Base-by-base conservation (phyloP, 495 filamentous ascomycete genomes). In the Parathielavia appendiculata region DNA sequence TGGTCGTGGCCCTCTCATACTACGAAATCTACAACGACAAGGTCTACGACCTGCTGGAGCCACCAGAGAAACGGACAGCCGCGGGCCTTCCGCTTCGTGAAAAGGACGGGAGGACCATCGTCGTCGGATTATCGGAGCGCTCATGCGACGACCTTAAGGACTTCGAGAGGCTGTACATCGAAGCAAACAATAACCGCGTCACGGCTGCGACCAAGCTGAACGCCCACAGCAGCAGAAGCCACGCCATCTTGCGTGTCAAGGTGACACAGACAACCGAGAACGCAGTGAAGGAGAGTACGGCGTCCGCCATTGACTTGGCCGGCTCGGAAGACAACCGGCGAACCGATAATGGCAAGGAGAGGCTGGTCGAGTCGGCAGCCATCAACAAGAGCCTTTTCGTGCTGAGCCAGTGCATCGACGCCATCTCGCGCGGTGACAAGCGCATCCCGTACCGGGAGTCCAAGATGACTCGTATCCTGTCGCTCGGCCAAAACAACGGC, bases 21-120 rank as follows among this genome's bases (percentile, higher is more conserved):
- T 98, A 96, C 74, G 93, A 98, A 66, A 97, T 98, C 53, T 98
- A 98, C 74, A 97, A 97, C 69, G 89, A 93, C 71, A 91, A 90
- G 70, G 92, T 98, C 7, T 96, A 85, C 65, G 93, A 98, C 69
- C 74, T 98, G 30, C 92, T 98, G 58, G 89, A 96, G 68, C 73
- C 92, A 1, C 89, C 90, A 3, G 92, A 97, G 66, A 96, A 92
- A 73, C 85, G 93, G 14, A 92, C 91, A 0, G 71, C 87, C 3
- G 83, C 91, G 0, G 93, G 93, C 0, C 75, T 98, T 38, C 89
- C 90, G 5, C 80, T 98, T 1, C 83, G 93, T n/a, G 76, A 97
- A 61, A 84, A 86, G 57, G 87, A 90, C 62, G 90, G 91, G 51
- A 97, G 95, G 74, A 96, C 93, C 0, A 82, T 96, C 14, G 92